Evolutionary conservation across 371 early-diverging fungal genomes (phyloP), one percentile per base, ranked within the genome.

Genomic region (Fennellomyces sp.): DNA sequence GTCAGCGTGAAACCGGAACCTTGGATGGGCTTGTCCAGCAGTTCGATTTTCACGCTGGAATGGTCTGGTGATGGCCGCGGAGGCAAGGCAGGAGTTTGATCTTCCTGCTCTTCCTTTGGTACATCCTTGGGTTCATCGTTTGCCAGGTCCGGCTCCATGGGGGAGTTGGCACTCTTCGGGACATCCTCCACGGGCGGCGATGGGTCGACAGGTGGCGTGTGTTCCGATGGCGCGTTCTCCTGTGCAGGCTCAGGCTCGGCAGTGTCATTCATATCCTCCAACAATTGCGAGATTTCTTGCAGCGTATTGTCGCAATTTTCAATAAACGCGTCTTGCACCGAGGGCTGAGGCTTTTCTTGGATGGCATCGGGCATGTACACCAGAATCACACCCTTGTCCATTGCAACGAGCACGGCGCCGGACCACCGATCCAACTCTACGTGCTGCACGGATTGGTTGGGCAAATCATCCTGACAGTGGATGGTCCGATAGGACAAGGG

Each of bases 401-500:
- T 78, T 0, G 79, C 83, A 35, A 81, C 58, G 1, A 64, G 23
- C 8, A 80, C n/a, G 0, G 61, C 55, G 2, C 67, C 70, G 11
- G 64, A 71, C 7, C 53, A 56, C 31, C 66, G 62, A 55, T 81
- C 78, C 38, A 78, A 41, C 39, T 76, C 75, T n/a, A 82, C 47
- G 7, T 70, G 63, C 2, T 42, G 63, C 8, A 82, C 33, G 17
- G 5, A 5, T 39, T 39, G 39, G 6, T 5, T 39, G 5, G n/a
- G 6, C 13, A 13, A 11, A 35, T 64, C 63, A 3, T 66, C 60
- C 2, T 51, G 42, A 30, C 68, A 68, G 7, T 56, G 25, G 19
- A 80, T 65, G 1, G 80, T 78, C 7, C 81, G 64, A 50, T 81
- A 71, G 35, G 76, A 66, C n/a, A 85, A 56, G 2, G 84, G 84